Evolutionary conservation across 805 yeast species (phyloP).

Genomic region (Kazachstania martiniae): DNA sequence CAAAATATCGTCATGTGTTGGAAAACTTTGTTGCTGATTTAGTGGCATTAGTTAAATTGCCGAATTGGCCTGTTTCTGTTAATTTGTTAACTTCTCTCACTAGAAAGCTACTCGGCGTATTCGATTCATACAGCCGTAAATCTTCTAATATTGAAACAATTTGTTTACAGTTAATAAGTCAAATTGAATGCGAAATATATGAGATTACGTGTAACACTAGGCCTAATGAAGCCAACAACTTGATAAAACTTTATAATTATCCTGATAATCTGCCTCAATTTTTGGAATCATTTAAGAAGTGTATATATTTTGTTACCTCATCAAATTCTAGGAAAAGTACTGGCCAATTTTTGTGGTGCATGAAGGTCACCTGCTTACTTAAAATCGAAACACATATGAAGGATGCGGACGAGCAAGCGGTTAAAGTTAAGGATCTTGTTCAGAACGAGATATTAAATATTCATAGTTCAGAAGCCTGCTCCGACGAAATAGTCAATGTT

Average conservation of each 20-base stretch:
- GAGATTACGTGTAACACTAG: conserved; percentile 15
- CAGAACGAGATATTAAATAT: neutral
- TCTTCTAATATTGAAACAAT: conserved; percentile 37
- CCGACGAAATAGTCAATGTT: neutral
- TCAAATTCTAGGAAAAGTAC: conserved; percentile 2
- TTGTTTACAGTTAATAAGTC: conserved; percentile 51
- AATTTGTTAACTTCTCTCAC: conserved; percentile 36
- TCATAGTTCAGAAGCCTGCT: neutral
- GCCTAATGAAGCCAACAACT: conserved; percentile 9
- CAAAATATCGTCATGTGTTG: conserved; percentile 30
- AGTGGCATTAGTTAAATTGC: conserved; percentile 35
- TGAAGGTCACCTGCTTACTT: conserved; percentile 7
- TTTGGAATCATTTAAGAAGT: conserved; percentile 8
- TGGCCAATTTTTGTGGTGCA: conserved; percentile 12
- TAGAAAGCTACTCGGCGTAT: conserved; percentile 32
- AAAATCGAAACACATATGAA: conserved; percentile 9
- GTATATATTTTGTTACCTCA: conserved; percentile 5
- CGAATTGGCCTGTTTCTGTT: conserved; percentile 57
- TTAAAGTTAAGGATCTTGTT: neutral
- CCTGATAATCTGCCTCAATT: conserved; percentile 15
- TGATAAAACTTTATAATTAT: conserved; percentile 16
- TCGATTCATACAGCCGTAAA: conserved; percentile 30
- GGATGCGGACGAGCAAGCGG: conserved; percentile 5
- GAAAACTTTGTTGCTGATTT: conserved; percentile 52
- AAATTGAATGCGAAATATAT: conserved; percentile 42